Evolutionary conservation across 495 filamentous ascomycete species (phyloP).

Genomic region (Apodospora peruviana): DNA sequence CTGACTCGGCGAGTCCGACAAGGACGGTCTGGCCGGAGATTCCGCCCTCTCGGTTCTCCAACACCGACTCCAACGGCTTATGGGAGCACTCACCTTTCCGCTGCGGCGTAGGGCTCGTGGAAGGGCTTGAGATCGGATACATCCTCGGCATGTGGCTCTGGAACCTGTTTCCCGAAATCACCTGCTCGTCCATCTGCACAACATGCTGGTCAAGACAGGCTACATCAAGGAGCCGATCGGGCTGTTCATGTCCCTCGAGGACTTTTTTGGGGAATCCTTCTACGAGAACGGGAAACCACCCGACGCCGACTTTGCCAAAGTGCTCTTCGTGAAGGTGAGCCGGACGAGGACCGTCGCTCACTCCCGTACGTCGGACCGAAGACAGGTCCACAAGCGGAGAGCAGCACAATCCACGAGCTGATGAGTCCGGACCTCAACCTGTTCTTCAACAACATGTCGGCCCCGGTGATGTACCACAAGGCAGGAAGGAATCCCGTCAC

Average conservation of each 20-base stretch:
- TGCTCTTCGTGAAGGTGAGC: background rate
- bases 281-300: slow-evolving; percentile 28
- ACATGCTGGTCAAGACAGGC: slow-evolving; percentile 37
- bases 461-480: slow-evolving; percentile 16
- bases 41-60: slow-evolving; percentile 39
- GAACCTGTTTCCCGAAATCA: slow-evolving; percentile 1
- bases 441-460: slow-evolving; percentile 28
- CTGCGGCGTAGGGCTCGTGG: slow-evolving; percentile 39
- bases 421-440: slow-evolving; percentile 8
- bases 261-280: slow-evolving; percentile 12
- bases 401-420: slow-evolving; percentile 3
- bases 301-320: slow-evolving; percentile 21
- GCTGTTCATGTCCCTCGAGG: slow-evolving; percentile 1
- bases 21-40: slow-evolving; percentile 24
- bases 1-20: slow-evolving; percentile 40
- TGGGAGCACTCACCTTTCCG: slow-evolving; percentile 49
- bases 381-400: too few relatives aligned
- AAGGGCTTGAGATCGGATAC: slow-evolving; percentile 34
- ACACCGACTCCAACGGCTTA: slow-evolving; percentile 38
- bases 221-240: slow-evolving; percentile 26
- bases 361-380: too few relatives aligned
- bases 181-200: slow-evolving; percentile 33
- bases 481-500: slow-evolving; percentile 22
- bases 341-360: too few relatives aligned
- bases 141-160: slow-evolving; percentile 25